Evolutionary conservation across 352 stramenopile genomes (phyloP).

Genomic region (Phytopythium boreale): DNA sequence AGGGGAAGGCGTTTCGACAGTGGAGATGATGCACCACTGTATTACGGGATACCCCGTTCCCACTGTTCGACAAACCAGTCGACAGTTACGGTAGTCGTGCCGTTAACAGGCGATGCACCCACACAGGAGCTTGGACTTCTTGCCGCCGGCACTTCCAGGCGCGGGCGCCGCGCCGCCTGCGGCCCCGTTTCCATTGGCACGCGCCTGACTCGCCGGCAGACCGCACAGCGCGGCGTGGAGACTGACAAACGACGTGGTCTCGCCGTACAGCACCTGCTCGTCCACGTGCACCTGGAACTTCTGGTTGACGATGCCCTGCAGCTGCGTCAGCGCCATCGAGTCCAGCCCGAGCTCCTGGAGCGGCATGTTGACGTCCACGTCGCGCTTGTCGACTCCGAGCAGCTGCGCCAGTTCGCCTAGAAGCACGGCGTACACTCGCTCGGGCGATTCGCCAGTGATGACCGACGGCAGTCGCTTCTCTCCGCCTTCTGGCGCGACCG

Average conservation of each 20-base stretch:
- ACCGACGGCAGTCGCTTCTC: conserved; percentile 38
- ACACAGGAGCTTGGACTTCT: conserved; percentile 63
- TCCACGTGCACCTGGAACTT: conserved; percentile 89
- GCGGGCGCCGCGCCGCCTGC: conserved; percentile 10
- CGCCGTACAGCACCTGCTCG: conserved; percentile 92
- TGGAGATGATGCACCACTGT: too few relatives aligned
- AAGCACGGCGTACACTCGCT: conserved; percentile 56
- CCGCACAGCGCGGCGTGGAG: conserved; percentile 73
- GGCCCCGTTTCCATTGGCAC: conserved; percentile 3
- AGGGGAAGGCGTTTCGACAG: too few relatives aligned
- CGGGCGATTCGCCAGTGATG: conserved; percentile 48
- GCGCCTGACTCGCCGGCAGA: conserved; percentile 14
- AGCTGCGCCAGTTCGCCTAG: conserved; percentile 55
- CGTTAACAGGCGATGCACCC: conserved; percentile 73
- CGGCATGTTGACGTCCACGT: conserved; percentile 50
- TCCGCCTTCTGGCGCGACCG: conserved; percentile 11
- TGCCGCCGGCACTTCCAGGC: conserved; percentile 4
- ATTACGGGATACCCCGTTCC: too few relatives aligned
- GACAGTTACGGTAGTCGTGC: too few relatives aligned
- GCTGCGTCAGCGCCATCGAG: conserved; percentile 93
- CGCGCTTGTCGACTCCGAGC: conserved; percentile 44
- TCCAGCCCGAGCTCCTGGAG: conserved; percentile 88
- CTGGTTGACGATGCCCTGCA: conserved; percentile 91
- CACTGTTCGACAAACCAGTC: too few relatives aligned
- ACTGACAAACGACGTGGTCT: conserved; percentile 81